Evolutionary conservation across 148 eudicot genomes (phyloP).

Genomic region (Amaranthus palmeri): DNA sequence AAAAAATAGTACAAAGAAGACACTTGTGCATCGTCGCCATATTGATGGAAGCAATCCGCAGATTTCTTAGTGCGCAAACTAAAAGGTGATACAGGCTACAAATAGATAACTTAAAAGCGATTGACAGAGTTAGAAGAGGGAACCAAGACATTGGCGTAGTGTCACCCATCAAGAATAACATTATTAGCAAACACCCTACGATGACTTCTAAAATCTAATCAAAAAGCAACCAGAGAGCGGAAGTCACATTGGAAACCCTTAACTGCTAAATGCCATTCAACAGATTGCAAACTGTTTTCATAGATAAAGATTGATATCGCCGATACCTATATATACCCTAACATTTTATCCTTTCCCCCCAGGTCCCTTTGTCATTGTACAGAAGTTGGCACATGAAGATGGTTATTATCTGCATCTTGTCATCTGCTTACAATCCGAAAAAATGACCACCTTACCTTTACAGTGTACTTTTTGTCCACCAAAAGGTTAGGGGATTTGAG

Average conservation of each 20-base stretch:
- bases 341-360: background rate
- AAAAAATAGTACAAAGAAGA: background rate
- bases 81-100: background rate
- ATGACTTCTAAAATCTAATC: background rate
- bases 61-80: background rate
- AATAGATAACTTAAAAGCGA: background rate
- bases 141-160: background rate
- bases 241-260: too few species aligned
- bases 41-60: background rate
- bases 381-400: background rate
- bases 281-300: background rate
- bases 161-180: background rate
- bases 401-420: background rate
- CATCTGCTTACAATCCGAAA: background rate
- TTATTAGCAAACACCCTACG: background rate
- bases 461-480: constrained; percentile 92
- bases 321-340: background rate
- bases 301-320: background rate
- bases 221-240: background rate
- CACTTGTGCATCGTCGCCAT: background rate
- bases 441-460: constrained; percentile 52
- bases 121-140: background rate
- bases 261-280: background rate
- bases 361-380: background rate
- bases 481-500: constrained; percentile 94